These are phyloP conservation scores for Solanum infundibuliforme DNA, from an alignment of 257 asterid genomes.

Conservation along the genomic window DNA sequence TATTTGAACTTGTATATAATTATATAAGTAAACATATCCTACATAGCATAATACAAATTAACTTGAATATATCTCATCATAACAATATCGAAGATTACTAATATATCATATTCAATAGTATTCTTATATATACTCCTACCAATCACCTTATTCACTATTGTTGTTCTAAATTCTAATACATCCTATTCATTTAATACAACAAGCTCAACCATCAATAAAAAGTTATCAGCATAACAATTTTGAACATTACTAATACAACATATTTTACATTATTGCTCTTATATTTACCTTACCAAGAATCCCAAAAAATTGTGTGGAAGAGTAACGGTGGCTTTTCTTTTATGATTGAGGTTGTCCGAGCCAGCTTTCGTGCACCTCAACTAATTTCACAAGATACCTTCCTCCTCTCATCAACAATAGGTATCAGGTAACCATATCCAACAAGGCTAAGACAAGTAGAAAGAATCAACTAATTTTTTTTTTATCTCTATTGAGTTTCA, in stretches of 20 bases:
- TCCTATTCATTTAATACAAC: not conserved
- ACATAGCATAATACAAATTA: not conserved
- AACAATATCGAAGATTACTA: too few species aligned
- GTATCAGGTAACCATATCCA: rapidly evolving
- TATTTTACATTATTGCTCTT: not conserved
- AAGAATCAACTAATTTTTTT: rapidly evolving
- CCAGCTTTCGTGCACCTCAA: too few species aligned
- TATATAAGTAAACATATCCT: not conserved
- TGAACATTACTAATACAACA: not conserved
- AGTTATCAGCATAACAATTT: not conserved
- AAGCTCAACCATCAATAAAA: not conserved
- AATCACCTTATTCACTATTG: not conserved
- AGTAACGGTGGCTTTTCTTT: not conserved
- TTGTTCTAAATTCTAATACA: not conserved
- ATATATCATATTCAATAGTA: not conserved
- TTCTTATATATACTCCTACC: too few species aligned
- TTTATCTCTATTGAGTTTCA: rapidly evolving
- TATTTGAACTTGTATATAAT: rapidly evolving
- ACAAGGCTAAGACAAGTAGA: rapidly evolving
- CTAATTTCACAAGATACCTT: rapidly evolving
- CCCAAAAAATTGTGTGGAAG: not conserved
- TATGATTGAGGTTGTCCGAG: not conserved
- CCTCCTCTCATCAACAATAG: too few species aligned
- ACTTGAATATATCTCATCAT: not conserved
- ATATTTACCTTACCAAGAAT: not conserved